phyloP scores from a whole-genome alignment of 208 protist genomes.

The Leishmania tarentolae region DNA sequence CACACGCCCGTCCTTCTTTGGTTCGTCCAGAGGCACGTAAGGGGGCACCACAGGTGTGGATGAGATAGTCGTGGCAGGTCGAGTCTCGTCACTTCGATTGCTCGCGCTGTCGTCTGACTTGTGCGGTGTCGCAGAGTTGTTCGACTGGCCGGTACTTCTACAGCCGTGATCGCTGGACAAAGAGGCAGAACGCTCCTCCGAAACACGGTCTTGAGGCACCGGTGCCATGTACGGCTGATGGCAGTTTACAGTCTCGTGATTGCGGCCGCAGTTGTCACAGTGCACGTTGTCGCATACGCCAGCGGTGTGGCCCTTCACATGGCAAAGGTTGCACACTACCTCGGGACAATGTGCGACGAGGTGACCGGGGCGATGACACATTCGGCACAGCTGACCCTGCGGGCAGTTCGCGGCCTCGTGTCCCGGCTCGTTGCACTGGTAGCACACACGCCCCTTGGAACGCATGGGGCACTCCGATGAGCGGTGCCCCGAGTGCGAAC shows the following conservation, averaged over 20 bases:
- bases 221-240: slow-evolving; percentile 15
- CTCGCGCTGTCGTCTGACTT: not conserved
- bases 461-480: slow-evolving; percentile 81
- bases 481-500: slow-evolving; percentile 72
- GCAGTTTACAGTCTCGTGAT: slow-evolving; percentile 46
- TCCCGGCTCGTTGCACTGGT: slow-evolving; percentile 88
- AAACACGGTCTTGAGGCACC: slow-evolving; percentile 25
- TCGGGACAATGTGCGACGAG: slow-evolving; percentile 75
- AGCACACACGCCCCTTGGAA: slow-evolving; percentile 77
- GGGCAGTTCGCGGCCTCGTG: slow-evolving; percentile 85
- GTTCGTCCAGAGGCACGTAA: slow-evolving; percentile 39
- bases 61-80: not conserved
- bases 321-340: slow-evolving; percentile 69
- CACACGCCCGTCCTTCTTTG: slow-evolving; percentile 49
- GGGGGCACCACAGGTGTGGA: slow-evolving; percentile 25
- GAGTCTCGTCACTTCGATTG: slow-evolving; percentile 2
- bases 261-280: slow-evolving; percentile 50
- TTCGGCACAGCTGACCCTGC: slow-evolving; percentile 72
- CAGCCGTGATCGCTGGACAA: not conserved
- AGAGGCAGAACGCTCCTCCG: slow-evolving; percentile 16
- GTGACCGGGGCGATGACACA: slow-evolving; percentile 82
- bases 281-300: slow-evolving; percentile 59
- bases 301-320: slow-evolving; percentile 80
- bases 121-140: not conserved
- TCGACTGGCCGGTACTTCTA: not conserved